Evolutionary conservation across 371 early-diverging fungal species (phyloP).

Genomic region (Mucor circinelloides): DNA sequence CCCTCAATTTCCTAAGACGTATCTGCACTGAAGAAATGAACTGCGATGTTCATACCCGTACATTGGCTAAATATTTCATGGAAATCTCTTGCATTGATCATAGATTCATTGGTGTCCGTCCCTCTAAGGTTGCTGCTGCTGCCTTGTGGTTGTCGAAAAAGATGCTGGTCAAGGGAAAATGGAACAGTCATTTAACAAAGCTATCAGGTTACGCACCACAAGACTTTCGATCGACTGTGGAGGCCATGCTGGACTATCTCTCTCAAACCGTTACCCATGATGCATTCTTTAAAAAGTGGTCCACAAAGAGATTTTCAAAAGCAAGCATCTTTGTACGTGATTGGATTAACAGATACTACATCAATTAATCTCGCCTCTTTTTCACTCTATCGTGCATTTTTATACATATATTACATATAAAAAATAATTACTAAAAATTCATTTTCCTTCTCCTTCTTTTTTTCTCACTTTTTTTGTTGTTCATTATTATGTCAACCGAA

Average conservation of each 20-base stretch:
- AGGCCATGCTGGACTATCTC: conserved; percentile 72
- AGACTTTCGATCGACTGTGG: conserved; percentile 64
- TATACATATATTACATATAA: neutral
- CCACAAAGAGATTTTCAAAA: conserved; percentile 70
- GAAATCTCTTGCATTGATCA: conserved; percentile 93
- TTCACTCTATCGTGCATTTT: neutral
- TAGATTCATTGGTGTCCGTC: conserved; percentile 71
- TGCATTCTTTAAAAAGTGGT: conserved; percentile 84
- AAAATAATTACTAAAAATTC: neutral
- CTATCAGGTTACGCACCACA: conserved; percentile 77
- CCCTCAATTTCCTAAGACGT: conserved; percentile 90
- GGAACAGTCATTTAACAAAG: conserved; percentile 72
- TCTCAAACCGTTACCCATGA: conserved; percentile 54
- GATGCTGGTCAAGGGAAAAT: conserved; percentile 79
- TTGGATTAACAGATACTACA: conserved; percentile 53
- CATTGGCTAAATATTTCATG: conserved; percentile 95
- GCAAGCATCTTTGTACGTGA: conserved; percentile 75
- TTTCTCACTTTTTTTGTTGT: neutral
- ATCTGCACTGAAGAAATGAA: conserved; percentile 82
- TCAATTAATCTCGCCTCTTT: conserved; percentile 1
- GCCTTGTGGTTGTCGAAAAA: conserved; percentile 86
- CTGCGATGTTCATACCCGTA: conserved; percentile 87
- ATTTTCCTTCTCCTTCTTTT: neutral
- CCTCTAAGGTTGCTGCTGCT: conserved; percentile 86
- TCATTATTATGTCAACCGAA: conserved; percentile 33